Conservation (phyloP, 257 asterid genomes). For the Solanum dulcamara region DNA sequence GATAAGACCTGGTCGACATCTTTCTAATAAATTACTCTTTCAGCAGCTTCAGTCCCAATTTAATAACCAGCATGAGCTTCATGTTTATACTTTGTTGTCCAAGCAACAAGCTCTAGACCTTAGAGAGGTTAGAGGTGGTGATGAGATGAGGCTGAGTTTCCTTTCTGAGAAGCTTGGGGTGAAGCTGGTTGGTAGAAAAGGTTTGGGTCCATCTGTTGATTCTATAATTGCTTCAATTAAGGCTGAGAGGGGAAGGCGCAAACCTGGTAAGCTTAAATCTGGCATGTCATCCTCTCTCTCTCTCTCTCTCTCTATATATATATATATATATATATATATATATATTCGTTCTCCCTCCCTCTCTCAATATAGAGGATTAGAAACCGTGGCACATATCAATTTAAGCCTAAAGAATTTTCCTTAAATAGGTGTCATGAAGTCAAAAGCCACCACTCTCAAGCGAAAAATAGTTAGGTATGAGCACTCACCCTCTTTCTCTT, state of each 20-base stretch:
- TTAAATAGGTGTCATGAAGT: slow-evolving; percentile 36
- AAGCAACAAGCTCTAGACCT: slow-evolving; percentile 81
- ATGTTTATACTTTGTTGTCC: slow-evolving; percentile 59
- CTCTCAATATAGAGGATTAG: background rate
- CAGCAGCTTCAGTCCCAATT: slow-evolving; percentile 98
- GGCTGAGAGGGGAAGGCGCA: slow-evolving; percentile 60
- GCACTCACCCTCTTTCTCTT: background rate
- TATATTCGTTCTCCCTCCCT: background rate
- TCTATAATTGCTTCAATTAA: slow-evolving; percentile 74
- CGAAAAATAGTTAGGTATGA: slow-evolving; percentile 51
- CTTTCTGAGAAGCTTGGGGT: slow-evolving; percentile 69
- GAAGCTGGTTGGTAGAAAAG: slow-evolving; percentile 87
- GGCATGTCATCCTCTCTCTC: slow-evolving; percentile 36
- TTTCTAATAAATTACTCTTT: slow-evolving; percentile 67
- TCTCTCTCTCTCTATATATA: background rate
- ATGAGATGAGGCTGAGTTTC: slow-evolving; percentile 58
- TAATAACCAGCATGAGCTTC: slow-evolving; percentile 81
- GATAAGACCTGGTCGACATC: slow-evolving; percentile 48
- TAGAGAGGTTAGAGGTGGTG: slow-evolving; percentile 97
- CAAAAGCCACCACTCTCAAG: slow-evolving; percentile 31
- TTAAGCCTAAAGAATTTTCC: background rate
- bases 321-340: background rate
- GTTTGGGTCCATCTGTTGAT: slow-evolving; percentile 85
- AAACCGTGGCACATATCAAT: slow-evolving; percentile 2
- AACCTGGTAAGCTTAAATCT: slow-evolving; percentile 31